Evolutionary conservation across 2,329 filamentous ascomycete genomes (phyloP), one percentile per base, ranked within the genome.

Genomic region (Cladophialophora psammophila): DNA sequence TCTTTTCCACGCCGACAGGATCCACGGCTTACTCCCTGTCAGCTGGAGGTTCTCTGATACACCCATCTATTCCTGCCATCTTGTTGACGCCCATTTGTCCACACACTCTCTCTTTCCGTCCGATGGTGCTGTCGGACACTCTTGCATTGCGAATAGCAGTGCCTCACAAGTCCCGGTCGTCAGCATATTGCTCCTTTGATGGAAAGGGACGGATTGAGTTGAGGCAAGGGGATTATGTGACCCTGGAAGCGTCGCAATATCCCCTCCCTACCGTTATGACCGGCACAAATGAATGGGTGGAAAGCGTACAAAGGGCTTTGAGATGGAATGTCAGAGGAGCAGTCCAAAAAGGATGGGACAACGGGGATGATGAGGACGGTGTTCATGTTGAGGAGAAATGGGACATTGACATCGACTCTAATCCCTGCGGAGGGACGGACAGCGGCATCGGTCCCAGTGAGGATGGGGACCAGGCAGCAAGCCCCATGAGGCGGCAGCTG

Each of bases 51-150:
- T 96, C 93, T 26, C 89, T 99, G 54, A 94, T 98, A 65, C 94
- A 98, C 77, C 95, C 95, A 0, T 94, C 97, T 76, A 97, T 99
- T 68, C 95, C 95, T 13, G 95, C 94, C 73, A 97, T 99, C 74
- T 89, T 98, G 50, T 87, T 99, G 63, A 99, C 95, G 0, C 95
- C 95, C 20, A 98, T 99, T 79, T 99, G 95, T 80, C 95, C 95
- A 8, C 95, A 99, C 77, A 98, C 94, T 0, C 85, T 99, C 15
- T 97, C 93, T 13, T 99, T 99, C 87, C 89, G 95, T 9, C 95
- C 95, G 38, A 98, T 99, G 95, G 91, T 99, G 7, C 88, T 99
- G 57, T 96, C 93, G 57, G 95, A 99, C 81, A 95, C 92, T 64
- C 92, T 97, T 85, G 89, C 94, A 15, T 87, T 99, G 68, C 92